These are phyloP conservation scores for Aspergillus tanneri DNA, from an alignment of 2,329 filamentous ascomycete genomes.

Conservation along the genomic window DNA sequence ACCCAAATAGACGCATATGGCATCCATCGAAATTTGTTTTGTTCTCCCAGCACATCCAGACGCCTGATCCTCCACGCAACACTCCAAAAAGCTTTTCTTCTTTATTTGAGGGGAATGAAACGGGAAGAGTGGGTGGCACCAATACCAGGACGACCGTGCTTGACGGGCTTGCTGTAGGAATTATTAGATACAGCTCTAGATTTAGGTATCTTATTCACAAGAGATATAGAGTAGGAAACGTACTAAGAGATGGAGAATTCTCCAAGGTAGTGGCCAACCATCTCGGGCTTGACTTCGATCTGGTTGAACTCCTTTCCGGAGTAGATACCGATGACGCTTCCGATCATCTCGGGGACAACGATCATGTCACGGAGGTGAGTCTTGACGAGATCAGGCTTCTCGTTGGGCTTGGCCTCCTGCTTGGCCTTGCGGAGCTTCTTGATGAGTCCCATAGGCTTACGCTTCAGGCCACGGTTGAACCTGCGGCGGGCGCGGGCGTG, in stretches of 20 bases:
- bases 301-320: slow-evolving; percentile 99
- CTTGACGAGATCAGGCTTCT: slow-evolving; percentile 99
- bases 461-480: slow-evolving; percentile 99
- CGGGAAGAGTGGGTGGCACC: slow-evolving; percentile 99
- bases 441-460: slow-evolving; percentile 99
- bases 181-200: slow-evolving; percentile 50
- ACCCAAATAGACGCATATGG: slow-evolving; percentile 27
- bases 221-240: slow-evolving; percentile 44
- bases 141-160: slow-evolving; percentile 99
- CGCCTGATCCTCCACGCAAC: slow-evolving; percentile 38
- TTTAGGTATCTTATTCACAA: neutral
- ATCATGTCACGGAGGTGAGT: slow-evolving; percentile 99
- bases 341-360: slow-evolving; percentile 99
- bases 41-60: slow-evolving; percentile 33
- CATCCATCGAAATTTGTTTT: slow-evolving; percentile 40
- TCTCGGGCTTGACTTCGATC: slow-evolving; percentile 99
- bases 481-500: slow-evolving; percentile 97
- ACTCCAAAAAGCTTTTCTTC: slow-evolving; percentile 39
- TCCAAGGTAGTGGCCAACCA: slow-evolving; percentile 99
- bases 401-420: slow-evolving; percentile 98
- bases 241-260: slow-evolving; percentile 99
- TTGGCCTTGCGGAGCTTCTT: slow-evolving; percentile 99
- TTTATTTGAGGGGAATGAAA: slow-evolving; percentile 99
- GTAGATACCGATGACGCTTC: slow-evolving; percentile 98
- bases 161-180: slow-evolving; percentile 87